These are phyloP conservation scores for Cordia subcordata DNA, from an alignment of 257 asterid species.

Conservation along the genomic window DNA sequence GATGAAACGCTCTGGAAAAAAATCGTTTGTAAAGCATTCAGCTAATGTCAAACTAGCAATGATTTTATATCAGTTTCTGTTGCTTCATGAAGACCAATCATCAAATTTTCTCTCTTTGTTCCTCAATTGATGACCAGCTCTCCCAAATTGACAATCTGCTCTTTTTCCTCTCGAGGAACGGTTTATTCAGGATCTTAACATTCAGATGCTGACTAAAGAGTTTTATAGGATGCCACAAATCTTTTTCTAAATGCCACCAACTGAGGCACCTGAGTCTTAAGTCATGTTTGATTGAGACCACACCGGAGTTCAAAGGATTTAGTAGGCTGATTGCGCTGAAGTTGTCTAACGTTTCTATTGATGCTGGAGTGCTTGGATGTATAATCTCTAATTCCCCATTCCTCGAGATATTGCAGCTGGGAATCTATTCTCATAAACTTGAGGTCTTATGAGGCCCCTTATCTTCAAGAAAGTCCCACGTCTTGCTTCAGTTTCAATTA, in stretches of 20 bases:
- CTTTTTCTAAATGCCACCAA: conserved; percentile 3
- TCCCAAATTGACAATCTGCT: conserved; percentile 16
- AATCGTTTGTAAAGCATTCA: not conserved
- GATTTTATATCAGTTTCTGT: conserved; percentile 6
- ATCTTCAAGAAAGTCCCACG: not conserved
- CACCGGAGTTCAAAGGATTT: conserved; percentile 12
- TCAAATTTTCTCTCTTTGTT: conserved; percentile 17
- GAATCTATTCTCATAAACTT: not conserved
- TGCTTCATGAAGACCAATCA: conserved; percentile 12
- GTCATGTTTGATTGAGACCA: not conserved
- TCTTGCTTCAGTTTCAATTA: not conserved
- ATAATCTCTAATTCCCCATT: conserved; percentile 5
- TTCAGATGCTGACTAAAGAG: not conserved
- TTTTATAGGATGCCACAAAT: conserved; percentile 9
- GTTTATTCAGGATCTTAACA: conserved; percentile 6
- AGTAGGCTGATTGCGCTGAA: conserved; percentile 2
- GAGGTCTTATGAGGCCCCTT: not conserved
- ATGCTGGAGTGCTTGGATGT: not conserved
- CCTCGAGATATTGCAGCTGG: conserved; percentile 12
- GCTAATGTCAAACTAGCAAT: not conserved
- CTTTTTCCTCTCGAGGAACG: conserved; percentile 9
- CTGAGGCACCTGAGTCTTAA: conserved; percentile 5
- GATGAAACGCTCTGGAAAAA: not conserved
- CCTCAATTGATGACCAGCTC: conserved; percentile 8
- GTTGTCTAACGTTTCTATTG: not conserved